phyloP scores from a whole-genome alignment of 148 eudicot genomes.

The Rhododendron griersonianum region DNA sequence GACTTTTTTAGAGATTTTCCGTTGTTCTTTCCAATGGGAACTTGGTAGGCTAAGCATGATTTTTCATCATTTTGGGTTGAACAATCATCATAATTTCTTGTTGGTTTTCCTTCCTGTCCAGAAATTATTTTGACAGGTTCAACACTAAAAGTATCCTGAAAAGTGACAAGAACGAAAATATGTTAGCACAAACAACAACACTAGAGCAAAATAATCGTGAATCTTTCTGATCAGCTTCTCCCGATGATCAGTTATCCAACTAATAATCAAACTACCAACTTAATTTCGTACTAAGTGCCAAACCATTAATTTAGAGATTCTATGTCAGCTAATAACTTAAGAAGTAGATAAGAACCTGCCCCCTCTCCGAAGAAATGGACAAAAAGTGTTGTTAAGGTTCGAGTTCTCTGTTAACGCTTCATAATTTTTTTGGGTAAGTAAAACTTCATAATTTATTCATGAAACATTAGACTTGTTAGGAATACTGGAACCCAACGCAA shows the following conservation, averaged over 20 bases:
- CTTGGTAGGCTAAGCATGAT: conserved; percentile 8
- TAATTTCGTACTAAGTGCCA: not conserved
- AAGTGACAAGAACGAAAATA: not conserved
- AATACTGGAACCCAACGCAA: not conserved
- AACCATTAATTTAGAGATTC: not conserved
- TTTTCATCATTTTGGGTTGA: not conserved
- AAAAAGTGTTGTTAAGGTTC: not conserved
- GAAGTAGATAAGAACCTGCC: not conserved
- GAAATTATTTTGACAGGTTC: not conserved
- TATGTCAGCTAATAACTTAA: not conserved
- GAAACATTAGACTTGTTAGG: not conserved
- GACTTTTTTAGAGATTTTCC: conserved; percentile 4
- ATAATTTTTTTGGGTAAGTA: no score
- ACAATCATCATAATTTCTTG: conserved; percentile 4
- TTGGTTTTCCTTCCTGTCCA: not conserved
- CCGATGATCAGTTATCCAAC: not conserved
- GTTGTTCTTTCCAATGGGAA: not conserved
- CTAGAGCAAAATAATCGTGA: not conserved
- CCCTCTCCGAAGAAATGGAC: not conserved
- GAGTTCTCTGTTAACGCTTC: not conserved
- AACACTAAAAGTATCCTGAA: conserved; percentile 18
- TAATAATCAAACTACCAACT: not conserved
- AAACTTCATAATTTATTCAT: not conserved
- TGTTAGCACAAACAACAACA: not conserved
- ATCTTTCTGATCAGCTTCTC: not conserved